phyloP scores from a whole-genome alignment of 306 rosid species.

The Vicia faba region DNA sequence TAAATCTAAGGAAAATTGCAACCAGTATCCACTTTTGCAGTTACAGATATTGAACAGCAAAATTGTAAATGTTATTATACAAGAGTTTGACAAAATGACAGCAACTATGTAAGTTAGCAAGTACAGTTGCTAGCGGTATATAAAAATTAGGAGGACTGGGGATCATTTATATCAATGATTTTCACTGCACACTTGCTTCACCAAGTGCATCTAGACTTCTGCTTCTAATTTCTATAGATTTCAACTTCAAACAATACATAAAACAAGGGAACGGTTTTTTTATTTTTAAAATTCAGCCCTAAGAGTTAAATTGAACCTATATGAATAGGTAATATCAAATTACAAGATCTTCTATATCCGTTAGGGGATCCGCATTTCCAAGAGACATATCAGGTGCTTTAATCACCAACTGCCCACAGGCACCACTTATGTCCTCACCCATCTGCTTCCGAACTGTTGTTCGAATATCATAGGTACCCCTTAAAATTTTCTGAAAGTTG shows the following conservation, averaged over 20 bases:
- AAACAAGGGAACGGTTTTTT: constrained; percentile 1
- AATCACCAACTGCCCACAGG: constrained; percentile 96
- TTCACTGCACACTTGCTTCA: constrained; percentile 17
- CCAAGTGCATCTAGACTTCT: constrained; percentile 12
- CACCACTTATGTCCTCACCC: constrained; percentile 98
- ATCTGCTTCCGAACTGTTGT: constrained; percentile 88
- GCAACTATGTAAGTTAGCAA: neutral
- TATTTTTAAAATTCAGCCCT: neutral
- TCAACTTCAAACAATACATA: constrained; percentile 9
- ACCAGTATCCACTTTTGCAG: neutral
- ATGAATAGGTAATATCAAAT: constrained; percentile 38
- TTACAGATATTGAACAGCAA: neutral
- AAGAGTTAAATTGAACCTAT: constrained; percentile 22
- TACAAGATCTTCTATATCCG: constrained; percentile 93
- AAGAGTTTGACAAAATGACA: neutral
- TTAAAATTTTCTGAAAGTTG: constrained; percentile 71
- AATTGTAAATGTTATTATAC: neutral
- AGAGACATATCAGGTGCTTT: constrained; percentile 54
- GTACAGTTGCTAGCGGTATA: neutral
- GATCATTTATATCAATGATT: constrained; percentile 15
- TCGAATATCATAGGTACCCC: constrained; percentile 79
- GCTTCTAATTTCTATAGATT: constrained; percentile 33
- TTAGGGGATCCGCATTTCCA: constrained; percentile 46
- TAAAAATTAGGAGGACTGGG: neutral
- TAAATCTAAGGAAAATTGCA: neutral